Percentiles rank a stretch among this genome's conserved stretches.
phyloP scores from a whole-genome alignment of 1,139 yeast species.

The Kluyveromyces sp. region DNA sequence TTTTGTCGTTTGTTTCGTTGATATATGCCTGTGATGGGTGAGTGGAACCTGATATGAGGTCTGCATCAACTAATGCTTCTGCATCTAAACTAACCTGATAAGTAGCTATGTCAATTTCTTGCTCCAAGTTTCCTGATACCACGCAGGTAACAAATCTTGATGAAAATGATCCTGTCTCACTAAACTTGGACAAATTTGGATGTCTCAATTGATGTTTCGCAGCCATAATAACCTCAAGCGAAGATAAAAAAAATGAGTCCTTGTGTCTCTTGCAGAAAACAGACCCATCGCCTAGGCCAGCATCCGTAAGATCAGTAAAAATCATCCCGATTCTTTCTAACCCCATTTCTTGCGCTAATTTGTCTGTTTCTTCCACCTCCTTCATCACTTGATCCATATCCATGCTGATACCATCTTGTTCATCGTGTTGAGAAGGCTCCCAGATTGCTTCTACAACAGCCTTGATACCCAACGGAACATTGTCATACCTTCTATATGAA shows the following conservation, averaged over 20 bases:
- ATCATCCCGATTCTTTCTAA: conserved; percentile 70
- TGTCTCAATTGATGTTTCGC: conserved; percentile 63
- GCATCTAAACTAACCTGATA: conserved; percentile 87
- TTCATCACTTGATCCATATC: conserved; percentile 39
- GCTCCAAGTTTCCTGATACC: conserved; percentile 73
- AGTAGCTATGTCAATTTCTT: conserved; percentile 84
- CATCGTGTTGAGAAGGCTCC: conserved; percentile 88
- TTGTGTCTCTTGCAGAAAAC: conserved; percentile 91
- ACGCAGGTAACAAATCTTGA: conserved; percentile 93
- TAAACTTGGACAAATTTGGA: conserved; percentile 63
- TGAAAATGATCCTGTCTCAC: conserved; percentile 61
- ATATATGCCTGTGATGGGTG: conserved; percentile 86
- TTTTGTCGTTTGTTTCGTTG: conserved; percentile 55
- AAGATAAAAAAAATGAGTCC: conserved; percentile 80
- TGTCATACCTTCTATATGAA: conserved; percentile 63
- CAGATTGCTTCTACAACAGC: conserved; percentile 90
- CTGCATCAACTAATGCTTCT: conserved; percentile 82
- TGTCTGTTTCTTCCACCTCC: conserved; percentile 53
- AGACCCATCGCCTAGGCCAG: conserved; percentile 79
- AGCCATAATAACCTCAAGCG: conserved; percentile 80
- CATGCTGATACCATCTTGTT: conserved; percentile 74
- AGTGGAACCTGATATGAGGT: conserved; percentile 77
- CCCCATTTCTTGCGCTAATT: conserved; percentile 55
- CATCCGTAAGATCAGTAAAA: conserved; percentile 83
- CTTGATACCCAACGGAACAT: conserved; percentile 78